Conservation (phyloP, 148 eudicot species). For the Bassia scoparia region DNA sequence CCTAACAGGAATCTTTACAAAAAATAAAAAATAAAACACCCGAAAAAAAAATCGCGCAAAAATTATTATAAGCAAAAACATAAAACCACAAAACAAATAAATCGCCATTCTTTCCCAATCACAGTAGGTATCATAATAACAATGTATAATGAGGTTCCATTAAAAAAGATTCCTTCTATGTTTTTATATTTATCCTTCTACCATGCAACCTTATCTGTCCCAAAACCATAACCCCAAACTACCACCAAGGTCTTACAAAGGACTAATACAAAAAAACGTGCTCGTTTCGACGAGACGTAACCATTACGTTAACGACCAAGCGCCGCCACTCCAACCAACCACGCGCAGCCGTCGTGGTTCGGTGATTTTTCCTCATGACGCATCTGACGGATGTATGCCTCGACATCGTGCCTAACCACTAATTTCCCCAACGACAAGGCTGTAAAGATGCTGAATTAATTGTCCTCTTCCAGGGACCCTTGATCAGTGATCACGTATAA, state of each 20-base stretch:
- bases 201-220: background rate
- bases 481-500: conserved; percentile 59
- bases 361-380: conserved; percentile 65
- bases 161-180: background rate
- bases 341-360: conserved; percentile 48
- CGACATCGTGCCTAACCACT: conserved; percentile 48
- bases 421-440: conserved; percentile 43
- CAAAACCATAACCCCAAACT: background rate
- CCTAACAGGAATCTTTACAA: no score
- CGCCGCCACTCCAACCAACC: conserved; percentile 43
- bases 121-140: conserved; percentile 7
- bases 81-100: background rate
- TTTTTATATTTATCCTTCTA: conserved; percentile 17
- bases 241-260: background rate
- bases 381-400: conserved; percentile 53
- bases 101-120: conserved; percentile 30
- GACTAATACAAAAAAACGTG: conserved; percentile 53
- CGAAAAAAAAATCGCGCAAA: no score
- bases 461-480: conserved; percentile 60
- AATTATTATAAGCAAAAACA: background rate
- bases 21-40: background rate
- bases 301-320: conserved; percentile 32
- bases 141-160: conserved; percentile 4
- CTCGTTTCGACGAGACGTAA: conserved; percentile 28
- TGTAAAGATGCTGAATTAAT: conserved; percentile 56